Evolutionary conservation across 371 early-diverging fungal genomes (phyloP).

Genomic region (Mortierella sp.): DNA sequence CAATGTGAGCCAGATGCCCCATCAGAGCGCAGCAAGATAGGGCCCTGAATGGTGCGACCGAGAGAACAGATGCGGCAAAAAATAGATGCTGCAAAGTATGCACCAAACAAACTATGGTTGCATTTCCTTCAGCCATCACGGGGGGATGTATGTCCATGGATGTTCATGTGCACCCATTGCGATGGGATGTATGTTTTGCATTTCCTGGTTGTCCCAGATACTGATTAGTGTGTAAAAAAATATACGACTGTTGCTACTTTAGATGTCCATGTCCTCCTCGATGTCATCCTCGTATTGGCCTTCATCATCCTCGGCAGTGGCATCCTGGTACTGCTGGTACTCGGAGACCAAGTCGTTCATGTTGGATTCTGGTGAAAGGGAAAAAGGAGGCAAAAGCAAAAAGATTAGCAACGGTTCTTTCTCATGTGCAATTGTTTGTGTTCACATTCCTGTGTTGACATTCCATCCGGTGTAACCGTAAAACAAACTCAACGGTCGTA

Average conservation of each 20-base stretch:
- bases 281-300: constrained; percentile 72
- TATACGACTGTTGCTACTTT: constrained; percentile 3
- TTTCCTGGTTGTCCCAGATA: background rate
- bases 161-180: no score
- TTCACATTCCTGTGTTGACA: background rate
- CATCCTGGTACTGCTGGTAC: constrained; percentile 99
- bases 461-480: no score
- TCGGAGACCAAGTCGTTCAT: constrained; percentile 98
- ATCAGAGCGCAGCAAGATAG: no score
- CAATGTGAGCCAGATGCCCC: no score
- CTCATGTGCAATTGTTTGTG: background rate
- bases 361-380: constrained; percentile 74
- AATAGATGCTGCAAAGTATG: no score
- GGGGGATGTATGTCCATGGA: no score
- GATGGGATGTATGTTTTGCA: no score
- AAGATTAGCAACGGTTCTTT: background rate
- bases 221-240: constrained; percentile 2
- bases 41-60: no score
- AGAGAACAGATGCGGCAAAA: no score
- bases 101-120: no score
- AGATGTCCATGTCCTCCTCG: constrained; percentile 57
- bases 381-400: background rate
- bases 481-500: background rate
- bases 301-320: constrained; percentile 81
- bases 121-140: no score